Evolutionary conservation across 352 stramenopile species (phyloP), one percentile per base, ranked within the genome.

Genomic region (Lagenidium sp.): DNA sequence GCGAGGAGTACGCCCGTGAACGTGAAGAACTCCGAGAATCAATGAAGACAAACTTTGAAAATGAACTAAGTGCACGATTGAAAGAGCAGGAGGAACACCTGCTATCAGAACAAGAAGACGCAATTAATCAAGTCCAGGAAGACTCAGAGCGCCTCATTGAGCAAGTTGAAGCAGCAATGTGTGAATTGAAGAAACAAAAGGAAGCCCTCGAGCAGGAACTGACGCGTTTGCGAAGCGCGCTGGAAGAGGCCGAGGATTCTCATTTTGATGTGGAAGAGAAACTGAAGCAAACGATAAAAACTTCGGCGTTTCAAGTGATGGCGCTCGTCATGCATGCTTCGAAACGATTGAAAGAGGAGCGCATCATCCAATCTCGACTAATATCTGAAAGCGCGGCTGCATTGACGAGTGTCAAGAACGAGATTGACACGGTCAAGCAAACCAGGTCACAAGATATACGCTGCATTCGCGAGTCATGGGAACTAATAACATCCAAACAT

Each of bases 111-210:
- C 74, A 90, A 38, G 78, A 90, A 47, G 78, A 84, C 19, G 68
- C 75, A 1, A 85, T 90, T 31, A 61, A 63, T 4, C 70, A 86
- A 28, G 78, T 86, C 10, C 78, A 90, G 37, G 75, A 88, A 43
- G 78, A 90, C 38, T 85, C 75, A 5, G 78, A 90, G 46, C 68
- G 67, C 26, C 57, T 90, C 24, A 85, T 90, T 30, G 72, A 83
- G 24, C 70, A 87, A 43, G 78, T 90, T 3, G 78, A 90, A 53
- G 28, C 53, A 4, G 78, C 78, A 0, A 88, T 90, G 75, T 38
- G 16, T 0, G 65, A 88, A 44, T 34, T 90, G 1, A 88, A 86
- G 42, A 67, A 59, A 4, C 70, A 90, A 31, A 90, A 90, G 51
- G 72, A 88, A 35, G 64, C 61, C 6, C 48, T 83, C 0, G 78